Percentiles rank a stretch among this genome's conserved stretches.
phyloP scores from a whole-genome alignment of 2,329 filamentous ascomycete species.

The Fusarium secorum region DNA sequence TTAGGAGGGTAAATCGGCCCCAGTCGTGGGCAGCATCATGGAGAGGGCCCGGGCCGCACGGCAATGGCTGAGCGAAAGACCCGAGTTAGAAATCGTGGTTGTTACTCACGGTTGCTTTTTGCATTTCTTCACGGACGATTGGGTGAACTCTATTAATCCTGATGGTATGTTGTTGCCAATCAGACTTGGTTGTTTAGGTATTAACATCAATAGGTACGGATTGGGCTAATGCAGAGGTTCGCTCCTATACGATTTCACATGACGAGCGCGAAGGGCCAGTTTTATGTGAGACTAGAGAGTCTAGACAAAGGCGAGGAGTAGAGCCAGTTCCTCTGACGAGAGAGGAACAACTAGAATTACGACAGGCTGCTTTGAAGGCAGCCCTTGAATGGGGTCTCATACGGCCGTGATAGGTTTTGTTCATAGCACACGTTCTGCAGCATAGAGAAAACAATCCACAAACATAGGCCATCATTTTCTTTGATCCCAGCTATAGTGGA shows the following conservation, averaged over 20 bases:
- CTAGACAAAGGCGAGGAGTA: background rate
- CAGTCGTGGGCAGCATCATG: rapidly evolving
- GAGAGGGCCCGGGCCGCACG: background rate
- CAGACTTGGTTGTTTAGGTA: rapidly evolving
- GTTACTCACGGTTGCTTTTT: background rate
- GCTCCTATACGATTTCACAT: background rate
- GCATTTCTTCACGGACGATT: background rate
- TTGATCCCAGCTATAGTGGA: rapidly evolving
- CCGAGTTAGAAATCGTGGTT: background rate
- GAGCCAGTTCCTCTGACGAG: rapidly evolving
- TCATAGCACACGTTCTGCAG: rapidly evolving
- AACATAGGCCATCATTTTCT: rapidly evolving
- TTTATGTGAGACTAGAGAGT: background rate
- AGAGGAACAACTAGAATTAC: background rate
- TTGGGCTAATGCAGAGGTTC: background rate
- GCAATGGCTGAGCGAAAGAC: background rate
- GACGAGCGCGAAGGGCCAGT: rapidly evolving
- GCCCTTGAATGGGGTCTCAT: background rate
- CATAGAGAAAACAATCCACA: rapidly evolving
- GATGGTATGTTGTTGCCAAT: background rate
- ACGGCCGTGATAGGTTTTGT: background rate
- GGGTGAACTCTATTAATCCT: background rate
- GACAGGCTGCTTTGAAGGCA: background rate
- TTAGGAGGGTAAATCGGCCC: background rate
- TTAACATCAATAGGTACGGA: background rate